Conservation (phyloP, 306 rosid genomes). For the Cyclanthera cordifolia region DNA sequence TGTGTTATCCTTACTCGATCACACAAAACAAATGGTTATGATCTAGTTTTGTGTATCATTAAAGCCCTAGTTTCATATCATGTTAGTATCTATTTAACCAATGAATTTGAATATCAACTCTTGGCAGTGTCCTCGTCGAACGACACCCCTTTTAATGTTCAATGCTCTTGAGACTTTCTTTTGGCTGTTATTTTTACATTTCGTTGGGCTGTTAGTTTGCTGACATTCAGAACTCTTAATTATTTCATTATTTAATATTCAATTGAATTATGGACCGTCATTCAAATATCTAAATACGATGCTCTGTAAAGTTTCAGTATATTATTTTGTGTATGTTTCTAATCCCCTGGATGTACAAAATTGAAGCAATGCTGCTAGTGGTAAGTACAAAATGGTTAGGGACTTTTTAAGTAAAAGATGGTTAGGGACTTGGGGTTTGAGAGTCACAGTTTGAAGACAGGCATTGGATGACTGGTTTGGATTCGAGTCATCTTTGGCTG, state of each 20-base stretch:
- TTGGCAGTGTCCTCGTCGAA: constrained; percentile 3
- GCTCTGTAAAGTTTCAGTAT: background rate
- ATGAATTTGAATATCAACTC: background rate
- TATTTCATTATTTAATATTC: background rate
- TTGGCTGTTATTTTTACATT: background rate
- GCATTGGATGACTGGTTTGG: background rate
- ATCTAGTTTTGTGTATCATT: background rate
- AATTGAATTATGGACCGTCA: background rate
- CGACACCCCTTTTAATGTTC: background rate
- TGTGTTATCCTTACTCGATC: background rate
- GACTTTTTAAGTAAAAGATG: constrained; percentile 6
- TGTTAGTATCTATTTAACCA: background rate
- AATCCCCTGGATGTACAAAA: background rate
- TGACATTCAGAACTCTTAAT: background rate
- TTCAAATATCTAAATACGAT: background rate
- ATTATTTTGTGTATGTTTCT: background rate
- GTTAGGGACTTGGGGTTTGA: constrained; percentile 8
- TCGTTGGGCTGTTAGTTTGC: background rate
- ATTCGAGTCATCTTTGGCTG: background rate
- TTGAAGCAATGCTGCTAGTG: constrained; percentile 1
- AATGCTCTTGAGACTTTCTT: background rate
- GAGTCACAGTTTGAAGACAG: background rate
- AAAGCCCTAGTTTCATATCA: background rate
- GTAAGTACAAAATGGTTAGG: constrained; percentile 1
- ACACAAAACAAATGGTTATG: background rate